Percentiles rank a stretch among this genome's conserved stretches.
Evolutionary conservation across 164 flowering plant genomes (phyloP).

Genomic region (Piper longum): DNA sequence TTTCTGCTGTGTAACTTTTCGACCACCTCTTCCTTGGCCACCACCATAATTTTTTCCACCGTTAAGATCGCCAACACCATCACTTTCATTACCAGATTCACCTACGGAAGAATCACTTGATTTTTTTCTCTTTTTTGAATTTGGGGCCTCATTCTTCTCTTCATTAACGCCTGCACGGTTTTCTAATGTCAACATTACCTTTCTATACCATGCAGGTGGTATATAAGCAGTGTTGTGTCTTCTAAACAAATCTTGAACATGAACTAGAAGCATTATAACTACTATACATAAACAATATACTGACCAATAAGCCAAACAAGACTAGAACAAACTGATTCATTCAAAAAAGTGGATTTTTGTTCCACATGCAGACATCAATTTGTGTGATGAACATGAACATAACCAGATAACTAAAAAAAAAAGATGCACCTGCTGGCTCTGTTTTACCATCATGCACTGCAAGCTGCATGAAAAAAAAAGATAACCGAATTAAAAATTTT

Average conservation of each 20-base stretch:
- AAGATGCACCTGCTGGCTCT: constrained; percentile 50
- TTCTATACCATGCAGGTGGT: not conserved
- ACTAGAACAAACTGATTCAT: not conserved
- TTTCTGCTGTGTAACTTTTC: constrained; percentile 18
- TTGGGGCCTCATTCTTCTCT: constrained; percentile 8
- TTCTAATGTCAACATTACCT: not conserved
- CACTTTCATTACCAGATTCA: constrained; percentile 23
- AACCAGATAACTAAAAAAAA: not conserved
- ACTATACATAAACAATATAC: no score
- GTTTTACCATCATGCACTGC: constrained; percentile 79
- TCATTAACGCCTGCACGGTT: constrained; percentile 20
- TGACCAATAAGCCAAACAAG: no score
- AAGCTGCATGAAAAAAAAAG: constrained; percentile 35
- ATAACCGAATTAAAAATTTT: no score
- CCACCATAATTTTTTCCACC: constrained; percentile 35
- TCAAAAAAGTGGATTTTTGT: no score
- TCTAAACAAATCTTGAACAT: not conserved
- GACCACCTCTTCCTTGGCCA: constrained; percentile 39
- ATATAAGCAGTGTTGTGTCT: not conserved
- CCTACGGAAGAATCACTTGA: constrained; percentile 43
- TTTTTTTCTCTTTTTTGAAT: constrained; percentile 56
- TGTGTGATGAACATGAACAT: not conserved
- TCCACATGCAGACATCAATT: not conserved
- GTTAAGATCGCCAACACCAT: constrained; percentile 30
- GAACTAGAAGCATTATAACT: no score